Percentiles rank a stretch among this genome's conserved stretches.
Evolutionary conservation across 148 eudicot species (phyloP).

Genomic region (Gaultheria prostrata): DNA sequence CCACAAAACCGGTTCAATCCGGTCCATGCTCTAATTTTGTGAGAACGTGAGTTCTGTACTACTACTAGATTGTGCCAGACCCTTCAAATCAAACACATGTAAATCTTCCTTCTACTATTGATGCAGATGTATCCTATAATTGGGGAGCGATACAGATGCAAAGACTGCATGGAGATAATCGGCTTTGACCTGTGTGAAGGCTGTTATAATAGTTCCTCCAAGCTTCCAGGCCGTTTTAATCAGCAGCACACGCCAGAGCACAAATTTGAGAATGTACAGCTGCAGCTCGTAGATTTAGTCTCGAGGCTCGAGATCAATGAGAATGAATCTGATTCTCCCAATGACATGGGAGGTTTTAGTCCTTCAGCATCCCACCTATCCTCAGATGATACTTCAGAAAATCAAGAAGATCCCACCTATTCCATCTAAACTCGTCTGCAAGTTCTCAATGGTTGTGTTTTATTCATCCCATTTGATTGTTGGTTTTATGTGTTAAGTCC

Average conservation of each 20-base stretch:
- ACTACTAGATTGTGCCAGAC: not conserved
- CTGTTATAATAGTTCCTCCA: constrained; percentile 53
- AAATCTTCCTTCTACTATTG: not conserved
- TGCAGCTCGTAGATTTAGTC: not conserved
- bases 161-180: constrained; percentile 47
- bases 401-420: not conserved
- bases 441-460: not conserved
- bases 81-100: not conserved
- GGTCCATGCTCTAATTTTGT: not conserved
- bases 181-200: constrained; percentile 71
- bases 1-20: not conserved
- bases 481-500: not conserved
- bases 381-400: not conserved
- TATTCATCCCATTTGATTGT: not conserved
- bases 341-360: not conserved
- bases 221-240: constrained; percentile 70
- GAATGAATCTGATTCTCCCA: not conserved
- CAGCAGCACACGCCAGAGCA: constrained; percentile 78
- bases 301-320: not conserved
- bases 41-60: not conserved
- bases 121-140: constrained; percentile 67
- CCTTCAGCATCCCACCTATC: not conserved
- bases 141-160: constrained; percentile 62
- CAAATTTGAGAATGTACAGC: constrained; percentile 39
- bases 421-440: not conserved